phyloP scores from a whole-genome alignment of 2,329 filamentous ascomycete genomes.

The Phoma sp. region DNA sequence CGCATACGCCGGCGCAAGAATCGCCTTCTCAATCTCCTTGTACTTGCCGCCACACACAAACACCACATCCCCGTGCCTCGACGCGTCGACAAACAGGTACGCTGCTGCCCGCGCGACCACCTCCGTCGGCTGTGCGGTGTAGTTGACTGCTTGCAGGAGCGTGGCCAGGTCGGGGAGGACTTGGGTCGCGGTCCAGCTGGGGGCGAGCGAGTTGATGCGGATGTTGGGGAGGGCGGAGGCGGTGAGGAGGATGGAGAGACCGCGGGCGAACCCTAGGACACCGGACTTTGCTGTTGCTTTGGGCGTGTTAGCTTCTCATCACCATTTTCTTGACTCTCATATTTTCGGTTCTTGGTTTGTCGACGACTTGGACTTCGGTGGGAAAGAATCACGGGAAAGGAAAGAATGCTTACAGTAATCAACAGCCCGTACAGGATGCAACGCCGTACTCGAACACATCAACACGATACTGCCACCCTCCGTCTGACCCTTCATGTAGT shows the following conservation, averaged over 20 bases:
- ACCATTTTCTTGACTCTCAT: no score
- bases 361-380: no score
- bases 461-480: conserved; percentile 63
- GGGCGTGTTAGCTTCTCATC: conserved; percentile 13
- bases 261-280: conserved; percentile 62
- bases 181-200: conserved; percentile 62
- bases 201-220: conserved; percentile 64
- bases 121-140: conserved; percentile 52
- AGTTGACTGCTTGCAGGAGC: conserved; percentile 47
- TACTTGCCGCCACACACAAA: conserved; percentile 59
- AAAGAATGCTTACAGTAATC: conserved; percentile 57
- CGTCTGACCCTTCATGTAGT: conserved; percentile 59
- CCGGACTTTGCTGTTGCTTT: conserved; percentile 62
- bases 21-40: conserved; percentile 61
- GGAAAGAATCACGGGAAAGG: no score
- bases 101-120: conserved; percentile 60
- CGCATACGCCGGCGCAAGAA: conserved; percentile 29
- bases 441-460: conserved; percentile 59
- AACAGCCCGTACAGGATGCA: conserved; percentile 59
- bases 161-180: conserved; percentile 56
- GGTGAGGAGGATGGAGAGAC: conserved; percentile 52
- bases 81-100: conserved; percentile 58
- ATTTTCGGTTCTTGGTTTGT: no score
- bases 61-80: conserved; percentile 61
- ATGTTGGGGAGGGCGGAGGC: conserved; percentile 55